These are phyloP conservation scores for Hortiboletus flavorubellus DNA, from an alignment of 768 basidiomycete genomes.

Conservation along the genomic window DNA sequence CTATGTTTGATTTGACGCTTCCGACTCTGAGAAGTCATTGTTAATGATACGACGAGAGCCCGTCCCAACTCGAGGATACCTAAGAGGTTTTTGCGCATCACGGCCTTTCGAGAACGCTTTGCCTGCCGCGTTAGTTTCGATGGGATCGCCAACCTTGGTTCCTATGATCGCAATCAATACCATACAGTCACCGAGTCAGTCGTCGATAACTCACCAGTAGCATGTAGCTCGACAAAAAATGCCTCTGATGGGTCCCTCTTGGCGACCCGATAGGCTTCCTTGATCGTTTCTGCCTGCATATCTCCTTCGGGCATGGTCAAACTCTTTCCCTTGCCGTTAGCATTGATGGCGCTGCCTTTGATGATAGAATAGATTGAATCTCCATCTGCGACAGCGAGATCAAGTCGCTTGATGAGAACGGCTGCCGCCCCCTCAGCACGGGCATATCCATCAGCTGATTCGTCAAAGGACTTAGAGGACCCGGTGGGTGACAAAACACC, in stretches of 20 bases:
- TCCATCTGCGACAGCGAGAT: conserved; percentile 29
- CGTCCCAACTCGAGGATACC: conserved; percentile 1
- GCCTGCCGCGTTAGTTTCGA: conserved; percentile 49
- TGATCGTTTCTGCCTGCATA: conserved; percentile 34
- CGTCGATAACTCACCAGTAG: conserved; percentile 35
- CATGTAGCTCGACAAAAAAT: conserved; percentile 50
- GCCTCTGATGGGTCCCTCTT: conserved; percentile 36
- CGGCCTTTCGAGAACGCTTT: conserved; percentile 29
- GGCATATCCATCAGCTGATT: conserved; percentile 32
- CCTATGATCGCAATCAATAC: conserved; percentile 11
- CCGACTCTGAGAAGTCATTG: conserved; percentile 16
- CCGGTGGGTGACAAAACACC: conserved; percentile 35
- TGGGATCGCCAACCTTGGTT: conserved; percentile 48
- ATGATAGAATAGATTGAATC: conserved; percentile 32
- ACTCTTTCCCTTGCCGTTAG: conserved; percentile 33
- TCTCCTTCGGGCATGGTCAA: conserved; percentile 35
- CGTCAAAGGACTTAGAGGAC: conserved; percentile 33
- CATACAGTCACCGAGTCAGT: not conserved
- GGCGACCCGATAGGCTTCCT: conserved; percentile 29
- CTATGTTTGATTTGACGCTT: conserved; percentile 28
- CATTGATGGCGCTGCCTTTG: conserved; percentile 33
- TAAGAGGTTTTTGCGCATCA: conserved; percentile 14
- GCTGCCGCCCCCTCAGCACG: conserved; percentile 30
- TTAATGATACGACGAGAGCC: not conserved
- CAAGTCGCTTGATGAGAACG: conserved; percentile 34